phyloP scores from a whole-genome alignment of 768 basidiomycete genomes.

The Podaxis rugospora region DNA sequence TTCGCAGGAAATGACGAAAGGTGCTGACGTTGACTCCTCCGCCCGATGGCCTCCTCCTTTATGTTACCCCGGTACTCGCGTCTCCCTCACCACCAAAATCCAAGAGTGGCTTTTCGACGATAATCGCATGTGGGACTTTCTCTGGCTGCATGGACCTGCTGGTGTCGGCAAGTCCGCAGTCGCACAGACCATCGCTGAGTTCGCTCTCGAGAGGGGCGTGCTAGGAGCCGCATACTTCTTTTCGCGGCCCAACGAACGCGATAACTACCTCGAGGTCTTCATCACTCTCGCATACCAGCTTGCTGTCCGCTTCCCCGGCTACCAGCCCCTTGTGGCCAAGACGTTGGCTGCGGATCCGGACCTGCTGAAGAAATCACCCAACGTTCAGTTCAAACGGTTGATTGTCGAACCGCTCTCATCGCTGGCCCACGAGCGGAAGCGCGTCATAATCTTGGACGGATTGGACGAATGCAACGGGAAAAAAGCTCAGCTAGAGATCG shows the following conservation, averaged over 20 bases:
- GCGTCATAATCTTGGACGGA: background rate
- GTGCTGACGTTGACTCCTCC: too few relatives aligned
- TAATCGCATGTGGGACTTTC: too few relatives aligned
- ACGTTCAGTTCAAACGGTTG: background rate
- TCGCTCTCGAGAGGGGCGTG: background rate
- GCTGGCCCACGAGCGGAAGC: background rate
- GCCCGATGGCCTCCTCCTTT: background rate
- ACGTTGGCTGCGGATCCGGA: background rate
- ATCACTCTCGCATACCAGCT: too few relatives aligned
- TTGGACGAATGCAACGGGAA: background rate
- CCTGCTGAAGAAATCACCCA: background rate
- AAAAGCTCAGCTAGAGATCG: background rate
- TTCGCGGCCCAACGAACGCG: background rate
- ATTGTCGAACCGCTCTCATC: background rate
- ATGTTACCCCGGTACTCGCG: background rate
- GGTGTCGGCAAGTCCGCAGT: background rate
- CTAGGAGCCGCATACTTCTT: slow-evolving; percentile 11
- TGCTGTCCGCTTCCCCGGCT: background rate
- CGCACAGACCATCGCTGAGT: slow-evolving; percentile 1
- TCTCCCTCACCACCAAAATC: too few relatives aligned
- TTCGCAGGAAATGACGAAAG: background rate
- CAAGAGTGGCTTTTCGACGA: too few relatives aligned
- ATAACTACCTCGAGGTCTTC: background rate
- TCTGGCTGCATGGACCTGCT: background rate
- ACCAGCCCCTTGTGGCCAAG: background rate